These are phyloP conservation scores for Curvularia spicifera DNA, from an alignment of 2,329 filamentous ascomycete species.

Conservation along the genomic window DNA sequence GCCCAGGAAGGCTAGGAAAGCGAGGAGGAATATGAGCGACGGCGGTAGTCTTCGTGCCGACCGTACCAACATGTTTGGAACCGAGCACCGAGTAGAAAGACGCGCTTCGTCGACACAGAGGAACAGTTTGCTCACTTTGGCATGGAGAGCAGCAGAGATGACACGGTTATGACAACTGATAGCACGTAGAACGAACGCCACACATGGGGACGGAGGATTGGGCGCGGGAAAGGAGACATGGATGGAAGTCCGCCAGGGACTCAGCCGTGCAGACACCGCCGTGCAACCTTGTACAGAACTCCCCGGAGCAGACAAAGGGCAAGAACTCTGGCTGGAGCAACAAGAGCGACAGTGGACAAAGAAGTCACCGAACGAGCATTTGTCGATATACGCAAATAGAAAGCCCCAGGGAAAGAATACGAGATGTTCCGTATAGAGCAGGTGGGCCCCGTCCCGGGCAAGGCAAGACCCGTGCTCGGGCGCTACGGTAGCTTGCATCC, in stretches of 20 bases:
- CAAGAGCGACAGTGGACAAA: background rate
- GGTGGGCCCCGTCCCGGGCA: background rate
- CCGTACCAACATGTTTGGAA: conserved; percentile 36
- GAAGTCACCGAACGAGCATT: background rate
- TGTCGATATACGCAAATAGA: background rate
- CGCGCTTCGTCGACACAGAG: background rate
- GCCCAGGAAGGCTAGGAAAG: conserved; percentile 41
- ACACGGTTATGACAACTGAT: conserved; percentile 23
- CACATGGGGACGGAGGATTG: conserved; percentile 26
- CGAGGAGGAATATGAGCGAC: conserved; percentile 32
- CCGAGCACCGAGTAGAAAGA: background rate
- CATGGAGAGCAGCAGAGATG: conserved; percentile 6
- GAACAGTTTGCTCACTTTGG: conserved; percentile 5
- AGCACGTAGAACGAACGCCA: conserved; percentile 24
- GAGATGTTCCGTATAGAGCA: background rate
- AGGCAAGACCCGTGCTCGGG: conserved; percentile 1
- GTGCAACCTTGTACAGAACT: conserved; percentile 2
- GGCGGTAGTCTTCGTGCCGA: conserved; percentile 32
- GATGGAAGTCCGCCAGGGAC: conserved; percentile 16
- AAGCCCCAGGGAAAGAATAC: background rate
- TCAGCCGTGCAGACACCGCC: background rate
- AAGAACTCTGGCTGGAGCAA: background rate
- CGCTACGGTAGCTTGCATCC: background rate
- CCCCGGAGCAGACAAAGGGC: background rate
- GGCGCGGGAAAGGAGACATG: conserved; percentile 16